Percentiles rank a stretch among this genome's conserved stretches.
These are phyloP conservation scores for Arachis hypogaea DNA, from an alignment of 306 rosid species.

Conservation along the genomic window DNA sequence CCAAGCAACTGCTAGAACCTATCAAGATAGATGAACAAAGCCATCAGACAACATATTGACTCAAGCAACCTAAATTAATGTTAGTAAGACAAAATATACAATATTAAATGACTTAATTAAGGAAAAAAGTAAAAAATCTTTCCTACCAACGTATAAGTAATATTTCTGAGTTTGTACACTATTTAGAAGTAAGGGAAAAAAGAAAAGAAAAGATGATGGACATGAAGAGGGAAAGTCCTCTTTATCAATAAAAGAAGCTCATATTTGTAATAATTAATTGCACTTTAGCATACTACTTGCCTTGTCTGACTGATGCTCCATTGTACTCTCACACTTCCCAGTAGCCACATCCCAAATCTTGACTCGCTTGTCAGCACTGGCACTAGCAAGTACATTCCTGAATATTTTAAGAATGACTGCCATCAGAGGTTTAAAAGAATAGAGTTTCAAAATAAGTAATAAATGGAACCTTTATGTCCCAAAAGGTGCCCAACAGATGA, in stretches of 20 bases:
- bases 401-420: constrained; percentile 14
- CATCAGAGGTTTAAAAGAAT: constrained; percentile 21
- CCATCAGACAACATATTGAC: constrained; percentile 20
- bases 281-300: too few relatives aligned
- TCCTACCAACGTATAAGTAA: neutral
- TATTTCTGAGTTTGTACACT: neutral
- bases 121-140: neutral
- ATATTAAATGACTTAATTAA: neutral
- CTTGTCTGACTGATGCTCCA: constrained; percentile 86
- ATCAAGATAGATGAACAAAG: constrained; percentile 43
- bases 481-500: constrained; percentile 30
- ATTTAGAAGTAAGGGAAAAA: neutral
- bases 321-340: constrained; percentile 71
- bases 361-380: constrained; percentile 84
- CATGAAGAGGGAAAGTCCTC: neutral
- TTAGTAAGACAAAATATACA: neutral
- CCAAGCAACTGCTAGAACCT: constrained; percentile 98
- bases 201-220: neutral
- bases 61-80: constrained; percentile 4
- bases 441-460: constrained; percentile 3
- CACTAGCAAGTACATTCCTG: constrained; percentile 93
- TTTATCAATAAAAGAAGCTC: constrained; percentile 19
- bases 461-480: neutral
- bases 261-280: neutral
- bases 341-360: constrained; percentile 89